Evolutionary conservation across 139 green algal genomes (phyloP).

Genomic region (Ettlia oleoabundans): DNA sequence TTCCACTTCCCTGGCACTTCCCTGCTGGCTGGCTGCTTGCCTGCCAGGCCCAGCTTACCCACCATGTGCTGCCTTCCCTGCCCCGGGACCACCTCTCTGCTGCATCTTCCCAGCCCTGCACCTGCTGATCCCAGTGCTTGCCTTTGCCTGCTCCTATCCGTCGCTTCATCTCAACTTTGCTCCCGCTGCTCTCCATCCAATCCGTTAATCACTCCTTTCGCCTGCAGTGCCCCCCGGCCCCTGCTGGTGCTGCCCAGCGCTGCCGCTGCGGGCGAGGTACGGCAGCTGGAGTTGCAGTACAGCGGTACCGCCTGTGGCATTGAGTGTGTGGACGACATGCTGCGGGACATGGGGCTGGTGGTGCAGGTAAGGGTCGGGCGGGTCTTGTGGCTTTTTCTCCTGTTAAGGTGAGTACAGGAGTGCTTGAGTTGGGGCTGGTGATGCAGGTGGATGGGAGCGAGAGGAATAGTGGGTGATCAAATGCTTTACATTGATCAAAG

Average conservation of each 20-base stretch:
- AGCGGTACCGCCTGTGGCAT: not conserved
- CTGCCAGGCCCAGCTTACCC: too few species aligned
- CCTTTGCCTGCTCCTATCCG: not conserved
- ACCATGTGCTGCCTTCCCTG: too few species aligned
- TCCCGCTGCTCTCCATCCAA: not conserved
- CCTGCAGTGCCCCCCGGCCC: not conserved
- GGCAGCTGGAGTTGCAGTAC: constrained; percentile 40
- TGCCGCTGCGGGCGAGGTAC: constrained; percentile 42
- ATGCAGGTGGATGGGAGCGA: too few species aligned
- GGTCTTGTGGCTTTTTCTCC: too few species aligned
- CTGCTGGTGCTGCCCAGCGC: constrained; percentile 44
- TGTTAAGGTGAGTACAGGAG: too few species aligned
- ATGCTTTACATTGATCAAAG: too few species aligned
- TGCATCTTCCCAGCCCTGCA: too few species aligned
- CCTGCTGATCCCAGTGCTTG: not conserved
- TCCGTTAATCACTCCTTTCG: not conserved
- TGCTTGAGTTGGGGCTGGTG: too few species aligned
- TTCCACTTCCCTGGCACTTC: too few species aligned
- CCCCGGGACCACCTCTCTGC: too few species aligned
- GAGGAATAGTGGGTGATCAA: too few species aligned
- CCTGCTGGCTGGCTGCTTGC: too few species aligned
- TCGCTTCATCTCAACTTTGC: not conserved
- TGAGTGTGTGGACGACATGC: constrained; percentile 23
- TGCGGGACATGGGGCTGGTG: constrained; percentile 52
- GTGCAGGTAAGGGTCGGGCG: not conserved